Base-by-base conservation (phyloP, 169 alveolate species). In the Plasmodium ovale region DNA sequence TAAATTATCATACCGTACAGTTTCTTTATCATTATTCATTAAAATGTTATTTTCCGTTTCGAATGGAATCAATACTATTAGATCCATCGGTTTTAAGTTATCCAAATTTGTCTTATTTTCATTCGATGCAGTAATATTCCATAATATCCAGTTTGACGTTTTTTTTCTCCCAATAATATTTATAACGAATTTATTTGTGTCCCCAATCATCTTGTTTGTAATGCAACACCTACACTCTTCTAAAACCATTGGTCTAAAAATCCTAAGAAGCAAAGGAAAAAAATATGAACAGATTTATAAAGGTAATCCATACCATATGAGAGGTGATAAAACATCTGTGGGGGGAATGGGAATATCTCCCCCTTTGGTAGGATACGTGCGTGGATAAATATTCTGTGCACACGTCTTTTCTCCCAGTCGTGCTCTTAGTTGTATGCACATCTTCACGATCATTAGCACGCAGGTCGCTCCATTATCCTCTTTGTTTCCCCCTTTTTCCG, bases 151-250 rank as follows among this genome's bases (percentile, higher is more conserved):
- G 29, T 82, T 49, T 5, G 90, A 23, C 14, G 84, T 82, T 82
- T 82, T 82, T 51, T 82, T 65, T 59, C 54, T 82, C 23, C 85
- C 90, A 1, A 68, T 44, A 53, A 82, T 53, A 56, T 49, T 82
- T 21, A 82, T 44, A n/a, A 68, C 72, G 39, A 49, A 67, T 29
- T 25, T 65, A n/a, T 51, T 12, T 4, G 84, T 82, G 3, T 70
- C 77, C 14, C 90, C 90, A 4, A 56, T 1, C 82, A 82, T 67
- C 29, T 82, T 82, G 23, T 82, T 82, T 5, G 67, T 9, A 3
- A 82, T 68, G 37, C 85, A 49, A 33, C 90, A 82, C 6, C 90
- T 47, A 37, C 85, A 82, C 44, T 82, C 90, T 54, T 82, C 90
- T 42, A 82, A 59, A 2, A 54, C 90, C 90, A 82, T 82, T 1